Evolutionary conservation across 2,329 filamentous ascomycete genomes (phyloP).

Genomic region (Diaporthe batatas): DNA sequence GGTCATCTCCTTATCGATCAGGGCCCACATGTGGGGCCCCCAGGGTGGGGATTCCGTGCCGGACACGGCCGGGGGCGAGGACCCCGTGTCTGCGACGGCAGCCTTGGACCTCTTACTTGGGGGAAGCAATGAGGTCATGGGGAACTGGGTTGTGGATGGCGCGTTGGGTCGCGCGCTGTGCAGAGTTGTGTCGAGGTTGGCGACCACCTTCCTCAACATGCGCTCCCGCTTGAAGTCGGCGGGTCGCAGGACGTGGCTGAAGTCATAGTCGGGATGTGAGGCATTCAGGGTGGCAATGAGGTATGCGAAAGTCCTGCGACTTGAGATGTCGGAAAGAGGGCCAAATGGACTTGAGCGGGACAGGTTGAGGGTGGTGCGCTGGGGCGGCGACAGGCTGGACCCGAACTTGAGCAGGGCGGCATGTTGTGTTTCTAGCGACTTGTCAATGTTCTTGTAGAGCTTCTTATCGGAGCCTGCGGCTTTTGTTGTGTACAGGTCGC

Average conservation of each 20-base stretch:
- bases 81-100: conserved; percentile 54
- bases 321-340: conserved; percentile 86
- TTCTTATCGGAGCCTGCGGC: conserved; percentile 97
- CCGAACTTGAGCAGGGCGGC: conserved; percentile 88
- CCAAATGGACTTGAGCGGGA: conserved; percentile 93
- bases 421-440: conserved; percentile 91
- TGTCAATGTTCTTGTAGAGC: conserved; percentile 94
- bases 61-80: conserved; percentile 56
- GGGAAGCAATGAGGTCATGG: conserved; percentile 57
- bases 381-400: conserved; percentile 87
- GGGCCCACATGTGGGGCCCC: conserved; percentile 91
- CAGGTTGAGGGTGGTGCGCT: conserved; percentile 78
- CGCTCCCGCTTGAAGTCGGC: conserved; percentile 90
- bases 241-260: conserved; percentile 90
- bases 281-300: conserved; percentile 97
- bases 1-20: conserved; percentile 95
- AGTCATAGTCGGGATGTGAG: conserved; percentile 96
- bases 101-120: conserved; percentile 54
- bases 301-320: conserved; percentile 93
- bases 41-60: conserved; percentile 67
- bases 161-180: conserved; percentile 82
- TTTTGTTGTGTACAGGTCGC: conserved; percentile 98
- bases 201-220: conserved; percentile 84
- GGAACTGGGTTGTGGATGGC: conserved; percentile 56
- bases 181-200: conserved; percentile 87